Conservation (phyloP, 2,329 filamentous ascomycete genomes). For the Curvularia lunata region DNA sequence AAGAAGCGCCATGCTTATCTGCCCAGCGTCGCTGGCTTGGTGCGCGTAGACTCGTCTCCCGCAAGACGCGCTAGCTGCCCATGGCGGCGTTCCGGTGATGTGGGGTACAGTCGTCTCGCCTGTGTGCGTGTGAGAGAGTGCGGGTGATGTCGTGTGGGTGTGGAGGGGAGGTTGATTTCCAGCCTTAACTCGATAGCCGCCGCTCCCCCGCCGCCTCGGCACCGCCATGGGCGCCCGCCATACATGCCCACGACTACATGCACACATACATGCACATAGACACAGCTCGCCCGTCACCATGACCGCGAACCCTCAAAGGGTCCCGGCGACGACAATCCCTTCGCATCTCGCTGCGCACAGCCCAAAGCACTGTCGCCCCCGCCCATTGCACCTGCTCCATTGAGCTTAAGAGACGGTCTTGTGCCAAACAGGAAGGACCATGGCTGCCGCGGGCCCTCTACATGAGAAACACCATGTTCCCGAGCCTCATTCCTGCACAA, state of each 20-base stretch:
- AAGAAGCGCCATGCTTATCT: constrained; percentile 15
- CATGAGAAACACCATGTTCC: not conserved
- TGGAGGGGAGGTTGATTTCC: constrained; percentile 9
- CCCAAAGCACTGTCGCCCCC: not conserved
- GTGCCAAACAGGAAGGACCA: constrained; percentile 18
- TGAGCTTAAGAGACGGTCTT: constrained; percentile 10
- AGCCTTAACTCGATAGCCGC: constrained; percentile 1
- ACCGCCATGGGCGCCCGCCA: no score
- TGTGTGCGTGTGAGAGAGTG: not conserved
- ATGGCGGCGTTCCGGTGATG: constrained; percentile 10
- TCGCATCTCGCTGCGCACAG: not conserved
- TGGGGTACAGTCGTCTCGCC: constrained; percentile 16
- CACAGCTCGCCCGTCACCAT: not conserved
- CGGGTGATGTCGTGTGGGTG: not conserved
- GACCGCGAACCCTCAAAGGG: not conserved
- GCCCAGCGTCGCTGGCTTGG: constrained; percentile 7
- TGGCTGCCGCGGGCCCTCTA: not conserved
- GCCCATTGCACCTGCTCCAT: constrained; percentile 17
- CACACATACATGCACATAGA: not conserved
- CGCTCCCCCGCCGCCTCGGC: not conserved
- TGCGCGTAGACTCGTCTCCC: constrained; percentile 8
- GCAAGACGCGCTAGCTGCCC: constrained; percentile 5
- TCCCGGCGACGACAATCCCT: not conserved
- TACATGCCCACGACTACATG: no score
- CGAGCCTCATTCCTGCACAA: not conserved